Evolutionary conservation across 1,284 basidiomycete species (phyloP), one percentile per base, ranked within the genome.

Genomic region (Stygiomarasmius scandens): DNA sequence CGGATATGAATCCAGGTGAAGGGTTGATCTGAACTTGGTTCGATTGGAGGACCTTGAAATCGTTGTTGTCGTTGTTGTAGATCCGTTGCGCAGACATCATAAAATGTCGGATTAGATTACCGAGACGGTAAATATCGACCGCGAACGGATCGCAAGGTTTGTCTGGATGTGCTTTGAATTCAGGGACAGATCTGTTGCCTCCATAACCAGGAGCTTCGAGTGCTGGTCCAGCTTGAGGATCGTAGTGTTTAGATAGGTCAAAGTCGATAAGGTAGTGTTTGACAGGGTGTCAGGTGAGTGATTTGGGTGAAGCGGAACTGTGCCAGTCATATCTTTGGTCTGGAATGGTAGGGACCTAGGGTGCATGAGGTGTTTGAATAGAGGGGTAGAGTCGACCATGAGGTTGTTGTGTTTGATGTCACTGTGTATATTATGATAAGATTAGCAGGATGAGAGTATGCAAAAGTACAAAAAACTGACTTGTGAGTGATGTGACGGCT

Each of bases 341-440:
- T 6, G 50, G 20, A 8, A 34, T 45, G 0, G n/a, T n/a, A n/a
- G n/a, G n/a, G n/a, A n/a, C n/a, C 43, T 10, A 1, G 70, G 69
- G 45, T 76, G 73, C 25, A 65, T 69, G 9, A 63, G 49, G 1
- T 68, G 62, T 2, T 64, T 12, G 48, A 67, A 75, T 1, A 78
- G 49, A 3, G 23, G 41, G 2, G n/a, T 38, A 0, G 69, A 55
- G 49, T 76, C 70, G 63, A 73, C 69, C 74, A 77, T 75, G 19
- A 77, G 65, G 32, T 78, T 78, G 61, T 62, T 43, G 2, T 41
- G 19, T 52, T 71, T 69, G 47, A 69, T 70, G 55, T 82, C 79
- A 1, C 80, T 82, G 41, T 9, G 14, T 24, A 36, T 20, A 6
- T 4, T 32, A 27, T 38, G 9, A 6, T 29, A 32, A 16, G 14